Base-by-base conservation (phyloP, 768 basidiomycete genomes). In the Tephrocybe sp. region DNA sequence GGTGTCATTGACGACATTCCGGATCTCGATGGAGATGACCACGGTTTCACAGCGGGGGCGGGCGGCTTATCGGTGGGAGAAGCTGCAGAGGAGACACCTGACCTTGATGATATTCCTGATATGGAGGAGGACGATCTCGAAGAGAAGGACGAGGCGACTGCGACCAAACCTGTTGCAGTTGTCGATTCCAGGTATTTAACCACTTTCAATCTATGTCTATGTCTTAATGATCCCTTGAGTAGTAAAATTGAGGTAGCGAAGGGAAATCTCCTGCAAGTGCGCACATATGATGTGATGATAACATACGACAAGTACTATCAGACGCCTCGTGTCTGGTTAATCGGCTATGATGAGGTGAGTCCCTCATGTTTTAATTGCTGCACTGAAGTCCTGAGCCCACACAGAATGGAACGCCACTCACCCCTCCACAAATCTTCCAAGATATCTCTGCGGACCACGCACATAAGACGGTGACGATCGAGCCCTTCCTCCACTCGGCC, bases 281-380 rank as follows among this genome's bases (percentile, higher is more conserved):
- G 97, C 63, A 99, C 96, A 10, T 99, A 99, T 75, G 97, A 99
- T 68, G 95, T 98, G 63, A 92, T 97, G 88, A 98, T 99, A 76
- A 93, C 92, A 42, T 99, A 98, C 69, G 97, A 99, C 81, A 99
- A 98, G 75, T 96, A 95, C 71, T 98, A 99, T 71, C 97, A 98
- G 69, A 98, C 95, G 11, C 97, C 97, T 20, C 84, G 96, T 59
- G 89, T 98, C 66, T 99, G 97, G 97, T 73, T 99, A 53, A 83
- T 95, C 58, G 97, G 97, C 17, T 98, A 98, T 65, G 95, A 98
- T 65, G 97, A 98, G 83, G 93, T 90, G 56, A 50, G 57, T 42
- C 45, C 20, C 26, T 50, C 41, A 44, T 33, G 32, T 42, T 45
- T 34, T 41, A 20, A 18, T 9, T 36, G 18, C 25, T 4, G 12